Conservation (phyloP, 2,329 filamentous ascomycete genomes). For the Cytospora schulzeri region DNA sequence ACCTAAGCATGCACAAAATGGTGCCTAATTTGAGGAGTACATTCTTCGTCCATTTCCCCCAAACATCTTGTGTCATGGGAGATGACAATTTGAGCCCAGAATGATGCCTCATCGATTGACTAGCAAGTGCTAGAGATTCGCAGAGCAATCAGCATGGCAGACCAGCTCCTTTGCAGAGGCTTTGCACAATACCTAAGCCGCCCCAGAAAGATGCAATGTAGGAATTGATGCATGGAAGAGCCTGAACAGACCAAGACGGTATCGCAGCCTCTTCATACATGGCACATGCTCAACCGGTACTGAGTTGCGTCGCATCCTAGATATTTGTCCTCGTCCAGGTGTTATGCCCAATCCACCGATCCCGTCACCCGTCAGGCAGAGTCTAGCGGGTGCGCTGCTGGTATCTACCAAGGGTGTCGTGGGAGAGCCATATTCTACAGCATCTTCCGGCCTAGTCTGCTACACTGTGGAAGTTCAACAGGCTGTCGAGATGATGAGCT, state of each 20-base stretch:
- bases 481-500: background rate
- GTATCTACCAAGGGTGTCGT: too few relatives aligned
- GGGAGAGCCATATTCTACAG: too few relatives aligned
- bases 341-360: too few relatives aligned
- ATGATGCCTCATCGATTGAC: slow-evolving; percentile 34
- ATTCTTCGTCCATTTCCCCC: slow-evolving; percentile 55
- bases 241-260: slow-evolving; percentile 15
- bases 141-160: slow-evolving; percentile 3
- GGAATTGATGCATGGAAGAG: slow-evolving; percentile 10
- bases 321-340: too few relatives aligned
- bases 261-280: background rate
- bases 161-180: slow-evolving; percentile 5
- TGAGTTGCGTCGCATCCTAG: too few relatives aligned
- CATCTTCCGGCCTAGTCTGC: too few relatives aligned
- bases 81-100: slow-evolving; percentile 65
- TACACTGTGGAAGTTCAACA: too few relatives aligned
- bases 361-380: too few relatives aligned
- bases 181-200: background rate
- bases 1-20: slow-evolving; percentile 69
- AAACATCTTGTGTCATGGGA: slow-evolving; percentile 60
- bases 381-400: too few relatives aligned
- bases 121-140: background rate
- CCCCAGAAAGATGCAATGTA: slow-evolving; percentile 23
- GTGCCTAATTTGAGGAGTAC: slow-evolving; percentile 62
- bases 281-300: too few relatives aligned